Percentiles rank a stretch among this genome's conserved stretches.
Evolutionary conservation across 768 basidiomycete genomes (phyloP).

Genomic region (Termitomyces sp.): DNA sequence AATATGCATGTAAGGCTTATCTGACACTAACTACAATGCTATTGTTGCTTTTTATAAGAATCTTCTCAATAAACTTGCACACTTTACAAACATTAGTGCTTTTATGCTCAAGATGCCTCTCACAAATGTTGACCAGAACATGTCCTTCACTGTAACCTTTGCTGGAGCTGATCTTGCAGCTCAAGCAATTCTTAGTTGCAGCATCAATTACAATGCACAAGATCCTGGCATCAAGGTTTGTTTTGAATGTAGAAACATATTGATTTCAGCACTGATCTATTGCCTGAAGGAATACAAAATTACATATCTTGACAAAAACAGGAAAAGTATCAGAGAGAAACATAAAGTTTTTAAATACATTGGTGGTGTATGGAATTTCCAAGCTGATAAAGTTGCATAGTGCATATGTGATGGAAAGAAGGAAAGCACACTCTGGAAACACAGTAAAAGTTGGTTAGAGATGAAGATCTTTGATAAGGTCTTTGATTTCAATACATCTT

Average conservation of each 20-base stretch:
- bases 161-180: constrained; percentile 52
- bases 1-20: neutral
- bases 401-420: constrained; percentile 68
- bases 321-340: constrained; percentile 50
- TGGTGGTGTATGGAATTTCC: constrained; percentile 77
- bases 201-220: constrained; percentile 46
- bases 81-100: constrained; percentile 56
- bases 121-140: constrained; percentile 76
- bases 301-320: constrained; percentile 47
- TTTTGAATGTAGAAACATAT: constrained; percentile 68
- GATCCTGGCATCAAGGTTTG: constrained; percentile 61
- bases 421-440: constrained; percentile 72
- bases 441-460: constrained; percentile 72
- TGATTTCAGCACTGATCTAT: constrained; percentile 60
- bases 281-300: constrained; percentile 63
- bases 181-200: constrained; percentile 70
- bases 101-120: constrained; percentile 74
- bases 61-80: constrained; percentile 57
- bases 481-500: constrained; percentile 10
- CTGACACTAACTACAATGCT: constrained; percentile 38
- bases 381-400: constrained; percentile 85
- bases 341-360: constrained; percentile 51
- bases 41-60: constrained; percentile 77
- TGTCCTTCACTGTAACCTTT: constrained; percentile 72
- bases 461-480: constrained; percentile 89